These are phyloP conservation scores for Aspergillus incahuasiensis DNA, from an alignment of 495 filamentous ascomycete species.

Conservation along the genomic window DNA sequence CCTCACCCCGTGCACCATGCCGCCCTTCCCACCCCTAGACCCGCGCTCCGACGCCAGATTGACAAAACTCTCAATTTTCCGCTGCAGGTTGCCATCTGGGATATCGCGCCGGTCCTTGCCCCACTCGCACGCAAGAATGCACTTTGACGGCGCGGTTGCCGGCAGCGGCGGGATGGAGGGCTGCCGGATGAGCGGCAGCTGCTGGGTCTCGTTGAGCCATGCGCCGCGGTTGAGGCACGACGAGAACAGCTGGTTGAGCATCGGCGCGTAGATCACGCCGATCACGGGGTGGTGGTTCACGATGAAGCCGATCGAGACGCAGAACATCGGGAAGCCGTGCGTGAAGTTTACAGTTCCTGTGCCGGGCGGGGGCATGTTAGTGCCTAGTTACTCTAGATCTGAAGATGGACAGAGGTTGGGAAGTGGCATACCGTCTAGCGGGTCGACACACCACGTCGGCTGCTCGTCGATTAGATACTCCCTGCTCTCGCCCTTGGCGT, in stretches of 20 bases:
- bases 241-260: slow-evolving; percentile 60
- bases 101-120: slow-evolving; percentile 63
- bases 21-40: slow-evolving; percentile 55
- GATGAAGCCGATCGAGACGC: slow-evolving; percentile 61
- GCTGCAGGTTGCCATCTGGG: slow-evolving; percentile 56
- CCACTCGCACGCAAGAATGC: slow-evolving; percentile 67
- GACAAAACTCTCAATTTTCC: slow-evolving; percentile 65
- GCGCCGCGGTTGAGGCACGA: slow-evolving; percentile 56
- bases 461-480: slow-evolving; percentile 56
- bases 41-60: slow-evolving; percentile 64
- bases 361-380: too few species aligned
- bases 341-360: slow-evolving; percentile 65
- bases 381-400: too few species aligned
- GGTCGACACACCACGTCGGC: slow-evolving; percentile 69
- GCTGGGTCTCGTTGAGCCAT: slow-evolving; percentile 59
- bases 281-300: slow-evolving; percentile 52
- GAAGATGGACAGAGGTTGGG: neutral
- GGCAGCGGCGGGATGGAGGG: slow-evolving; percentile 56
- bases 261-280: slow-evolving; percentile 62
- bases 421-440: slow-evolving; percentile 49
- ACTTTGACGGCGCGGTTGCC: slow-evolving; percentile 56
- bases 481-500: slow-evolving; percentile 53
- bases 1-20: slow-evolving; percentile 59
- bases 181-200: slow-evolving; percentile 52
- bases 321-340: slow-evolving; percentile 70